These are phyloP conservation scores for Colletotrichum sp. DNA, from an alignment of 2,329 filamentous ascomycete genomes.

Conservation along the genomic window DNA sequence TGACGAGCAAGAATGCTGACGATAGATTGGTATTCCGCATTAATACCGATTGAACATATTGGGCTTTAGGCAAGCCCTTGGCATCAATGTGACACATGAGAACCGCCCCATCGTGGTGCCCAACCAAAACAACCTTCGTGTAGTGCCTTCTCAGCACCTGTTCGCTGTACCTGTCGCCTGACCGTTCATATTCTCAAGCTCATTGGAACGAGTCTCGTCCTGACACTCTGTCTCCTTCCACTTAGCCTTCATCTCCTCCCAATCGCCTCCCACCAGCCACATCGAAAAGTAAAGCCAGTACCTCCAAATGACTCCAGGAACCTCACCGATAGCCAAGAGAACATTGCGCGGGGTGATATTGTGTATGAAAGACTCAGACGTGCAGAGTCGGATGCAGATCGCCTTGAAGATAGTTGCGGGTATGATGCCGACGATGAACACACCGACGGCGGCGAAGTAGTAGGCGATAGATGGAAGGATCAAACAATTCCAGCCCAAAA, in stretches of 20 bases:
- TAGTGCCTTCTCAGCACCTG: too few species aligned
- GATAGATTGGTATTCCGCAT: too few species aligned
- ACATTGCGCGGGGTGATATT: not conserved
- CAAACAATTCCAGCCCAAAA: not conserved
- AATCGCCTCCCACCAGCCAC: not conserved
- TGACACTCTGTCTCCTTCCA: too few species aligned
- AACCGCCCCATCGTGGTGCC: too few species aligned
- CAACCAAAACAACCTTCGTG: too few species aligned
- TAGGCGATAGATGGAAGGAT: not conserved
- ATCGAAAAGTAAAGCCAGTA: not conserved
- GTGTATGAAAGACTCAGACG: not conserved
- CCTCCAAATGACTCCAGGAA: not conserved
- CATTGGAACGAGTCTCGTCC: too few species aligned
- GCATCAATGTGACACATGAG: too few species aligned
- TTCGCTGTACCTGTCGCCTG: too few species aligned
- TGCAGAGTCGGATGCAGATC: not conserved
- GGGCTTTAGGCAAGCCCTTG: too few species aligned
- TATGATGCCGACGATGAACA: not conserved
- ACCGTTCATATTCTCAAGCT: too few species aligned
- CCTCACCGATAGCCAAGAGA: not conserved
- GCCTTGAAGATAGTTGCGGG: not conserved
- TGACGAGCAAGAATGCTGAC: too few species aligned
- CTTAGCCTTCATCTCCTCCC: not conserved
- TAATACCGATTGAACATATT: too few species aligned
- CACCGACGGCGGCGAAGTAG: fast-evolving